phyloP scores from a whole-genome alignment of 306 rosid species.

The Castanopsis chinensis region DNA sequence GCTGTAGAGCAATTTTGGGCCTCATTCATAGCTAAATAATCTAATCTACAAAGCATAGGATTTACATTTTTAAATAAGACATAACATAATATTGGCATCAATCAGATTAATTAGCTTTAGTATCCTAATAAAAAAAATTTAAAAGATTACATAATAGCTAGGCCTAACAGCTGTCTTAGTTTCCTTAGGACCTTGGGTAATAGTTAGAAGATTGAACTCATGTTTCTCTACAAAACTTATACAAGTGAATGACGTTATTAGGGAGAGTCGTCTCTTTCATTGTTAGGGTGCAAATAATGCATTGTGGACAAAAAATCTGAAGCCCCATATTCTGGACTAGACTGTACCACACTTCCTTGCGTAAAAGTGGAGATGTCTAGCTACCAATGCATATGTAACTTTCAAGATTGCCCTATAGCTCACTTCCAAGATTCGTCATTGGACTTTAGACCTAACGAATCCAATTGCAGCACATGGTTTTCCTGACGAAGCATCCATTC shows the following conservation, averaged over 20 bases:
- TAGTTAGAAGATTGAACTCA: background rate
- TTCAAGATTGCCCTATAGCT: constrained; percentile 12
- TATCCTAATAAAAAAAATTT: too few relatives aligned
- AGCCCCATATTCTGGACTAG: constrained; percentile 17
- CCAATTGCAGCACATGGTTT: constrained; percentile 18
- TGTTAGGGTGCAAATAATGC: background rate
- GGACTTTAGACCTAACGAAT: constrained; percentile 47
- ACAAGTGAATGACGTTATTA: background rate
- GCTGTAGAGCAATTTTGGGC: background rate
- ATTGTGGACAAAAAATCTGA: constrained; percentile 4
- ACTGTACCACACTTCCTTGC: constrained; percentile 29
- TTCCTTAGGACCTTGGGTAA: background rate
- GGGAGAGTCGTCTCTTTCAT: background rate
- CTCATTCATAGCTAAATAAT: background rate
- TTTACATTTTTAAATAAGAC: too few relatives aligned
- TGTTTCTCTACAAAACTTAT: background rate
- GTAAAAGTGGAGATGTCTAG: constrained; percentile 40
- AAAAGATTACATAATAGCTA: too few relatives aligned
- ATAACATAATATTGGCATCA: background rate
- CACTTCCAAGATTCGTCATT: constrained; percentile 26
- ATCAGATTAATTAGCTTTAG: background rate
- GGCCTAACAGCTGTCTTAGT: background rate
- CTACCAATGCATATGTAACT: constrained; percentile 36
- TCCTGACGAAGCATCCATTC: background rate
- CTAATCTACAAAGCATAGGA: background rate